Evolutionary conservation across 768 basidiomycete genomes (phyloP).

Genomic region (Galerina marginata): DNA sequence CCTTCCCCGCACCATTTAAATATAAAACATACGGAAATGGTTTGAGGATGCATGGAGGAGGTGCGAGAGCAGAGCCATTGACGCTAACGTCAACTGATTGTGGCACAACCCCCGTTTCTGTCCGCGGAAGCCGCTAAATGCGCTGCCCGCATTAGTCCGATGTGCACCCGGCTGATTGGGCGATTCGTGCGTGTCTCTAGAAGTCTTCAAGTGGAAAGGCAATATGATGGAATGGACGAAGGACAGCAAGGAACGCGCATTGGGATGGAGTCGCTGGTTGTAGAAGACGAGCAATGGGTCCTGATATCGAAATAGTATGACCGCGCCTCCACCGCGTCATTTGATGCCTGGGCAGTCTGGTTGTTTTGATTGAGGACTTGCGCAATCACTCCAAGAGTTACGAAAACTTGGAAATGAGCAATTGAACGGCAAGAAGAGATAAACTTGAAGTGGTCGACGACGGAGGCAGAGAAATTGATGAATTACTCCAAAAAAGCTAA

Average conservation of each 20-base stretch:
- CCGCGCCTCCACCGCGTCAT: not conserved
- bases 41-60: constrained; percentile 1
- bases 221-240: not conserved
- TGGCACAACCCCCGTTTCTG: not conserved
- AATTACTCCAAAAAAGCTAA: not conserved
- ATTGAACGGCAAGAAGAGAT: not conserved
- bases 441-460: not conserved
- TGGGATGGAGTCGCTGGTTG: not conserved
- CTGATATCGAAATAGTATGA: not conserved
- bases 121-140: constrained; percentile 9
- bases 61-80: constrained; percentile 6
- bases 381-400: too few relatives aligned
- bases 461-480: too few relatives aligned
- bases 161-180: constrained; percentile 2
- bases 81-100: constrained; percentile 12
- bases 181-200: constrained; percentile 1
- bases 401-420: too few relatives aligned
- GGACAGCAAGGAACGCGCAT: not conserved
- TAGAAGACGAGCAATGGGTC: not conserved
- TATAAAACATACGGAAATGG: not conserved
- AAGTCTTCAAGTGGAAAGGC: not conserved
- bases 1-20: constrained; percentile 2
- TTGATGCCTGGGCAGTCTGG: not conserved
- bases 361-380: not conserved
- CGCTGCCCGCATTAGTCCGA: not conserved